These are phyloP conservation scores for Coniochaeta prunicola DNA, from an alignment of 2,329 filamentous ascomycete genomes.

Conservation along the genomic window DNA sequence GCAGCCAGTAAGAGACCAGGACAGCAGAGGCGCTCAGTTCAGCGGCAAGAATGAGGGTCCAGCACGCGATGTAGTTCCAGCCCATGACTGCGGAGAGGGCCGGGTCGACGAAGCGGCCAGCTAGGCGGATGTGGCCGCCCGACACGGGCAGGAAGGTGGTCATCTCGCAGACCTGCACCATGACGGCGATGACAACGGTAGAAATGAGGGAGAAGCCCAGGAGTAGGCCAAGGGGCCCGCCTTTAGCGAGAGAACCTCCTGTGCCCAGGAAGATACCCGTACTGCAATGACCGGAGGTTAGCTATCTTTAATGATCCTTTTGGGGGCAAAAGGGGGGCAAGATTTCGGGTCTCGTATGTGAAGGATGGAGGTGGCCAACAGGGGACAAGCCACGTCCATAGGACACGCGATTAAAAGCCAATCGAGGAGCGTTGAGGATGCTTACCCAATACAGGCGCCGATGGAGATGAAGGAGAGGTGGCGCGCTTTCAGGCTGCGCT, in stretches of 20 bases:
- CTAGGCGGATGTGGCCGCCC: background rate
- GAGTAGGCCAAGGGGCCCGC: background rate
- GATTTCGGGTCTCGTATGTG: no score
- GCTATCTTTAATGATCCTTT: background rate
- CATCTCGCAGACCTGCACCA: background rate
- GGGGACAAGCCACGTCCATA: no score
- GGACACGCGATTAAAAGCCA: background rate
- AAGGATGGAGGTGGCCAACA: no score
- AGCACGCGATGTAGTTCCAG: background rate
- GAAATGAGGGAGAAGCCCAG: background rate
- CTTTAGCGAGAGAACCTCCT: background rate
- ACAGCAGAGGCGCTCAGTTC: slow-evolving; percentile 33
- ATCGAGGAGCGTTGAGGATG: background rate
- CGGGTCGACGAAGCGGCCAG: background rate
- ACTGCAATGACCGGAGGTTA: background rate
- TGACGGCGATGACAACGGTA: background rate
- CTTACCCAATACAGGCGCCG: background rate
- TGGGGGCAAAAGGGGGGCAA: background rate
- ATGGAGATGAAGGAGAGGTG: background rate
- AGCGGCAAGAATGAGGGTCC: slow-evolving; percentile 5
- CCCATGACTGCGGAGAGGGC: background rate
- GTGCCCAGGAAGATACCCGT: background rate
- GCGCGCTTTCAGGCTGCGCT: background rate
- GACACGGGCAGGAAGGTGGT: background rate
- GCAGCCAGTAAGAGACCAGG: slow-evolving; percentile 34